Evolutionary conservation across 2,329 filamentous ascomycete genomes (phyloP), one percentile per base, ranked within the genome.

Genomic region (Fonsecaea nubica): DNA sequence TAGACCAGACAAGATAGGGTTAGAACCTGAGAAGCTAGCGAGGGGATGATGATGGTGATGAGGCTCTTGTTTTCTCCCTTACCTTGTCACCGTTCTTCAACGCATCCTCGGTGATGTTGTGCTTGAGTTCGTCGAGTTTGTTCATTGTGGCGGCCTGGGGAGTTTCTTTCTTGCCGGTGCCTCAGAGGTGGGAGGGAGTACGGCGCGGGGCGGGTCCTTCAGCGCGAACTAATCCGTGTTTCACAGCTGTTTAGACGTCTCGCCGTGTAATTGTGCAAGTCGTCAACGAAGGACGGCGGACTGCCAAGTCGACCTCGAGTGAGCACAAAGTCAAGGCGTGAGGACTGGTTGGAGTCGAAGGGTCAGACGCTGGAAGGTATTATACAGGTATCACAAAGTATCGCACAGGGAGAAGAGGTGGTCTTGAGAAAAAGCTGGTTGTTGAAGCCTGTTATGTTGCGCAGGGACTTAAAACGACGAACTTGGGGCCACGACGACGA

Each of bases 101-200:
- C 67, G 71, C 69, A 45, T 66, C 61, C 63, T 71, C 67, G 6
- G 71, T 72, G 60, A 71, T 59, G 66, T 70, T 72, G n/a, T 71
- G 70, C 48, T 72, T 71, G 13, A 72, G 63, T 4, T 69, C 63
- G 32, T 65, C 63, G 55, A 66, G 66, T 21, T 66, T 60, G 40
- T 69, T 68, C 64, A 71, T 72, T 12, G 58, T 63, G 58, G 18
- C 45, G 15, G 33, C 6, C 13, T 42, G 5, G 58, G 10, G 52
- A 40, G 6, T 56, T 63, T 36, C 62, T 38, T 45, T 45, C n/a
- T 25, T 25, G 15, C 25, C 48, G 30, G 8, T 7, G 33, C 10
- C 18, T 33, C 32, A 55, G 36, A 63, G 58, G 33, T 32, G 58
- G 48, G 32, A 62, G 32, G 5, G 12, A 6, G n/a, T 50, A 25